Evolutionary conservation across 2,329 filamentous ascomycete genomes (phyloP), one percentile per base, ranked within the genome.

Genomic region (Paraphoma chrysanthemicola): DNA sequence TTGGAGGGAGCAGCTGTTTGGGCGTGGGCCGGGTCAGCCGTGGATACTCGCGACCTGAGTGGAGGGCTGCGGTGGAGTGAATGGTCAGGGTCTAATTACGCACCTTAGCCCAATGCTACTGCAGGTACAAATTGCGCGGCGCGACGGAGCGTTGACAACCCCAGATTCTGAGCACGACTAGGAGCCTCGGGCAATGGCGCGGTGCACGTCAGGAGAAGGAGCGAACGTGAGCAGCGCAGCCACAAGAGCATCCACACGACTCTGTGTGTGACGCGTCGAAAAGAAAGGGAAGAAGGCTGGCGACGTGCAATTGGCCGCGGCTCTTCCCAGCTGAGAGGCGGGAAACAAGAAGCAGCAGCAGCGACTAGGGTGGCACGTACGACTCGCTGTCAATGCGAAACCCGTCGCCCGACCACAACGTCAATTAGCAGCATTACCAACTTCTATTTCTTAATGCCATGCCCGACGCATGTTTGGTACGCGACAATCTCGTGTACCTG

Each of bases 1-100:
- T 69, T 67, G 59, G 57, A 69, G 66, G 66, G 59, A 60, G 51
- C 16, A 33, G 55, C 51, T 59, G 60, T 53, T 51, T 33, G 59
- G 52, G 57, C 41, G 55, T 48, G 43, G 53, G 48, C 50, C 39
- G 28, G 33, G 53, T 54, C 56, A 57, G 43, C 50, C 43, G 36
- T 47, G 50, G 33, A 5, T 44, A 36, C n/a, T 17, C 16, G 33
- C 31, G 16, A 18, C 12, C 17, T 17, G 14, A 44, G 46, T 52
- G 43, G 42, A 45, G 31, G 42, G 48, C 23, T 45, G 48, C 43
- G 17, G 36, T 11, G 6, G 10, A 30, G 49, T 51, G 49, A 45
- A 51, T 48, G 49, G 49, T 23, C 43, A 45, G 42, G 42, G 42
- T 30, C 46, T 48, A 41, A 48, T 41, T 48, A 49, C 38, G 47